Evolutionary conservation across 441 rosid species (phyloP).

Genomic region (Croton setiger): DNA sequence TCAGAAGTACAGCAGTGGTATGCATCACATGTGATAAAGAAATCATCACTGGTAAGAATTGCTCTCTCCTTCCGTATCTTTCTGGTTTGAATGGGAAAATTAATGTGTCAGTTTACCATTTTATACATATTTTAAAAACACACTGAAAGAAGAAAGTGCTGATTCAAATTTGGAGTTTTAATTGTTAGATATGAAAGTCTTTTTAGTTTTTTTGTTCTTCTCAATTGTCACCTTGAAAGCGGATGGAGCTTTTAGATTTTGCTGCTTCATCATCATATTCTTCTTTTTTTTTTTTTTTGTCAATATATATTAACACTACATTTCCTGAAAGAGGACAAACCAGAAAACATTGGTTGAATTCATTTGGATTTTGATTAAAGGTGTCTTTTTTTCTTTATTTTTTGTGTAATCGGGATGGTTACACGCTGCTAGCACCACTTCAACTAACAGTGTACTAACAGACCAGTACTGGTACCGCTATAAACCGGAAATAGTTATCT

Average conservation of each 20-base stretch:
- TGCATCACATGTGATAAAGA: slow-evolving; percentile 78
- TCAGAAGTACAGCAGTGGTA: slow-evolving; percentile 80
- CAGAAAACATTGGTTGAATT: not conserved
- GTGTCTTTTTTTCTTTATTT: not conserved
- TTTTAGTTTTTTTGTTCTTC: not conserved
- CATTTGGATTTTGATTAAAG: not conserved
- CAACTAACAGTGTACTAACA: not conserved
- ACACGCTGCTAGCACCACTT: not conserved
- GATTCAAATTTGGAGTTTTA: not conserved
- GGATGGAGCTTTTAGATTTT: not conserved
- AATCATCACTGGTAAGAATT: slow-evolving; percentile 75
- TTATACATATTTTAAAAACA: too few relatives aligned
- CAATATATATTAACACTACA: not conserved
- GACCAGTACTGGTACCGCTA: too few relatives aligned
- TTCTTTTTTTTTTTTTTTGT: too few relatives aligned
- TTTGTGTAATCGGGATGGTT: not conserved
- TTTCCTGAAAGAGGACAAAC: not conserved
- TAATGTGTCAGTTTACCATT: not conserved
- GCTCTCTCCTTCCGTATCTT: not conserved
- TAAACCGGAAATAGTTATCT: not conserved
- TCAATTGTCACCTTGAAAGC: not conserved
- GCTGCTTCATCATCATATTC: not conserved
- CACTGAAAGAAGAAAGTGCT: not conserved
- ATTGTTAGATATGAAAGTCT: not conserved
- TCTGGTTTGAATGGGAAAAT: not conserved